These are phyloP conservation scores for Phaeosphaeriaceae sp. DNA, from an alignment of 2,329 filamentous ascomycete species.

Conservation along the genomic window DNA sequence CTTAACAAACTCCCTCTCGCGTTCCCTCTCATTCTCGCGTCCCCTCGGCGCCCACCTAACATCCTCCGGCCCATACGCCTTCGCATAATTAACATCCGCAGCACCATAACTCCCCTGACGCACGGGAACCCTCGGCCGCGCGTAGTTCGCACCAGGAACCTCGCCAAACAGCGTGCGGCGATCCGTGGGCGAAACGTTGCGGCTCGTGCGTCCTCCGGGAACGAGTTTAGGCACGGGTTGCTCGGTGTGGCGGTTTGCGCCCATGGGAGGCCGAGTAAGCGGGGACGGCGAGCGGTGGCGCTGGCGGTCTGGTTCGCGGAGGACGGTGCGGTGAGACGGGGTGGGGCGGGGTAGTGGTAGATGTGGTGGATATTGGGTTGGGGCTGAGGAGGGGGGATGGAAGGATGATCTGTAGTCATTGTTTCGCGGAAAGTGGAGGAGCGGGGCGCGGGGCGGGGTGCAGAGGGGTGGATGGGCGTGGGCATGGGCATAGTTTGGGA, in stretches of 20 bases:
- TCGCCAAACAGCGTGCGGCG: conserved; percentile 38
- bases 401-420: conserved; percentile 33
- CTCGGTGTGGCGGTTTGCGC: conserved; percentile 36
- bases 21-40: conserved; percentile 23
- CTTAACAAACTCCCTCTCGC: too few species aligned
- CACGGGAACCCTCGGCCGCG: conserved; percentile 17
- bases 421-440: conserved; percentile 41
- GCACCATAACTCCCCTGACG: conserved; percentile 41
- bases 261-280: conserved; percentile 41
- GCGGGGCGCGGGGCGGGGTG: conserved; percentile 32
- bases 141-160: conserved; percentile 10
- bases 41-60: conserved; percentile 38
- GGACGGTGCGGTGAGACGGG: conserved; percentile 40
- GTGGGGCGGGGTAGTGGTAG: conserved; percentile 9
- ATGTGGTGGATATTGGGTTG: conserved; percentile 31
- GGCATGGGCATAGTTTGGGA: conserved; percentile 53
- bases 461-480: conserved; percentile 34
- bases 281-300: conserved; percentile 40
- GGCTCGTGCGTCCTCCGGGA: conserved; percentile 30
- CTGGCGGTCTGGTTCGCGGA: conserved; percentile 38
- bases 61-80: conserved; percentile 45
- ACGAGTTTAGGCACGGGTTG: too few species aligned
- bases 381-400: conserved; percentile 16
- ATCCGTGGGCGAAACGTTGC: conserved; percentile 31
- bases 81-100: conserved; percentile 36